Evolutionary conservation across 2,329 filamentous ascomycete species (phyloP).

Genomic region (Phoma sp.): DNA sequence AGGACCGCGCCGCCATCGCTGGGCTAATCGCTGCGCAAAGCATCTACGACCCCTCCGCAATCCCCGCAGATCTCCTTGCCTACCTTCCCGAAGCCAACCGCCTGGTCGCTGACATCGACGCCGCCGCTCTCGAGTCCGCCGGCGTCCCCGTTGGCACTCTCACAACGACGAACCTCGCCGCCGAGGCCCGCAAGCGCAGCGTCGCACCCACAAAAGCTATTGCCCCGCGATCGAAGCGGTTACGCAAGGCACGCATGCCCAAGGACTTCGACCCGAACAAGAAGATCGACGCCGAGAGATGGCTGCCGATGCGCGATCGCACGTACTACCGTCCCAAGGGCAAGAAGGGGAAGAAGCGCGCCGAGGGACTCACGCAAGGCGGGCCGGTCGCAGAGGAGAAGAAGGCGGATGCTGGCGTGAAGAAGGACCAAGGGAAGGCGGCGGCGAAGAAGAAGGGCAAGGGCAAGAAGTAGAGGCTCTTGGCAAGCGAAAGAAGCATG

Average conservation of each 20-base stretch:
- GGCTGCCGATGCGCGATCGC: slow-evolving; percentile 88
- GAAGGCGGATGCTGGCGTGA: slow-evolving; percentile 40
- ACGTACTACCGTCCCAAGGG: slow-evolving; percentile 90
- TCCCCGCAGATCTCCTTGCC: slow-evolving; percentile 60
- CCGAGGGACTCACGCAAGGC: slow-evolving; percentile 77
- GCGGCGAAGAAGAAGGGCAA: slow-evolving; percentile 45
- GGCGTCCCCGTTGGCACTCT: slow-evolving; percentile 63
- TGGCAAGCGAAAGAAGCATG: background rate
- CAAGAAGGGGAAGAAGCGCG: slow-evolving; percentile 86
- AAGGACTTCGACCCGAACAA: slow-evolving; percentile 79
- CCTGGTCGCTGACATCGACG: slow-evolving; percentile 67
- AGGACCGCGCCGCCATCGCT: slow-evolving; percentile 73
- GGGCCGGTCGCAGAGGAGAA: slow-evolving; percentile 72
- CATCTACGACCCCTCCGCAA: slow-evolving; percentile 63
- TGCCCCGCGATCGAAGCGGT: slow-evolving; percentile 63
- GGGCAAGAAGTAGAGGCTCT: slow-evolving; percentile 35
- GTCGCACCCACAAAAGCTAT: slow-evolving; percentile 48
- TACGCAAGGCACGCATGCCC: slow-evolving; percentile 67
- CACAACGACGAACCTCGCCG: slow-evolving; percentile 40
- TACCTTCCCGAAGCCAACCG: slow-evolving; percentile 67
- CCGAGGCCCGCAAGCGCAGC: slow-evolving; percentile 47
- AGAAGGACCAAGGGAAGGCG: slow-evolving; percentile 40
- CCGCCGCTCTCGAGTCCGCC: slow-evolving; percentile 66
- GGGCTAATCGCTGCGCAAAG: slow-evolving; percentile 87
- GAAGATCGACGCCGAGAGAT: slow-evolving; percentile 86